A percentile compares a stretch with the other conserved stretches of the same genome.
phyloP scores from a whole-genome alignment of 1,139 yeast species.

The Kodamaea derodonti region DNA sequence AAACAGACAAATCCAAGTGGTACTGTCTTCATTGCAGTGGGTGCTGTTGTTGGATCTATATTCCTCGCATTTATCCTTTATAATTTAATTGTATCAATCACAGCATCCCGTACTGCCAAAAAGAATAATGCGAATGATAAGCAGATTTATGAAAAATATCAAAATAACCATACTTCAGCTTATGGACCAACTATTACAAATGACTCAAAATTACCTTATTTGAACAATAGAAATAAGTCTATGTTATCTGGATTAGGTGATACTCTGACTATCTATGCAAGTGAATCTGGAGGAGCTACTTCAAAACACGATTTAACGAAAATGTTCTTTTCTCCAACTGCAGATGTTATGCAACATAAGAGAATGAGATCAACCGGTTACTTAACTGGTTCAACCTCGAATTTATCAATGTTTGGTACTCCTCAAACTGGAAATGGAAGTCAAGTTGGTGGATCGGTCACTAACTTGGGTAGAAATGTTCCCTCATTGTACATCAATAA shows the following conservation, averaged over 20 bases:
- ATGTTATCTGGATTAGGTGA: constrained; percentile 22
- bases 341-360: constrained; percentile 59
- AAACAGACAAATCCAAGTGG: constrained; percentile 56
- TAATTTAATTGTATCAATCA: constrained; percentile 33
- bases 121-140: constrained; percentile 30
- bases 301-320: constrained; percentile 42
- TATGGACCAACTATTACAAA: constrained; percentile 27
- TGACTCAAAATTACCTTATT: constrained; percentile 36
- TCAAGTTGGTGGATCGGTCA: constrained; percentile 13
- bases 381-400: constrained; percentile 19
- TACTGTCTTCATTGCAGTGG: constrained; percentile 78
- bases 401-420: constrained; percentile 21
- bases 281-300: constrained; percentile 33
- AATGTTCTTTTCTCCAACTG: constrained; percentile 77
- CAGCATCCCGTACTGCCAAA: constrained; percentile 40
- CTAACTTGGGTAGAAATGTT: constrained; percentile 21
- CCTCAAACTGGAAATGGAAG: constrained; percentile 1
- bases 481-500: constrained; percentile 35
- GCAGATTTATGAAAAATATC: constrained; percentile 35
- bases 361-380: constrained; percentile 24
- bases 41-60: constrained; percentile 59
- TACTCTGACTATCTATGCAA: constrained; percentile 33
- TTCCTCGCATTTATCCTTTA: constrained; percentile 41
- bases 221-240: constrained; percentile 17
- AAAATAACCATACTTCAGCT: constrained; percentile 32